A percentile compares a stretch with the other conserved stretches of the same genome.
These are phyloP conservation scores for Fonsecaea erecta DNA, from an alignment of 2,329 filamentous ascomycete genomes.

Conservation along the genomic window DNA sequence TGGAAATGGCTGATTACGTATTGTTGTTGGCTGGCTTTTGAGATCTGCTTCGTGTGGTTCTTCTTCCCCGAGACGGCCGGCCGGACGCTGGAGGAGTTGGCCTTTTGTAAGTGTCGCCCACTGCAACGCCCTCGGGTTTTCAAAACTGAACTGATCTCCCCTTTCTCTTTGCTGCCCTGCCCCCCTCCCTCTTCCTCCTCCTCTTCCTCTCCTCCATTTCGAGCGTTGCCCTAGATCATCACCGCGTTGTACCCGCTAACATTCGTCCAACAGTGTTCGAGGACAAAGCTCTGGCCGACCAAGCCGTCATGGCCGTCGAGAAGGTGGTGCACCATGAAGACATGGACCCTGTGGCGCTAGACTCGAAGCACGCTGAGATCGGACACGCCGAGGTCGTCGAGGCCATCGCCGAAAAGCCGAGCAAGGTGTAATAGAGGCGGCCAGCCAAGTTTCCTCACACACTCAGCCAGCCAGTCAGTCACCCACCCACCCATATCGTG, in stretches of 20 bases:
- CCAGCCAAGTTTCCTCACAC: too few relatives aligned
- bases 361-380: constrained; percentile 16
- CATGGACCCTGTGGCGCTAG: constrained; percentile 17
- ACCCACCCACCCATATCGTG: too few relatives aligned
- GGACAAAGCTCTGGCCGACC: constrained; percentile 44
- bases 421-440: constrained; percentile 16
- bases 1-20: constrained; percentile 55
- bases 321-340: constrained; percentile 42
- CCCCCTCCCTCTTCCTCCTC: too few relatives aligned
- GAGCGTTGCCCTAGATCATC: neutral
- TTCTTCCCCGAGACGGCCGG: constrained; percentile 53
- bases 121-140: too few relatives aligned
- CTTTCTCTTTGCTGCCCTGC: too few relatives aligned
- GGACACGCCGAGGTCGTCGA: constrained; percentile 19
- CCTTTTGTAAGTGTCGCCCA: constrained; percentile 43
- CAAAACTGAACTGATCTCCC: too few relatives aligned
- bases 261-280: constrained; percentile 44
- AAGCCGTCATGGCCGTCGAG: constrained; percentile 46
- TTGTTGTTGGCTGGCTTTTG: constrained; percentile 49
- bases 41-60: constrained; percentile 51
- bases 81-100: constrained; percentile 52
- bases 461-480: too few relatives aligned
- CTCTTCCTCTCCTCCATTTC: neutral
- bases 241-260: neutral
- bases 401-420: constrained; percentile 8